Base-by-base conservation (phyloP, 2,329 filamentous ascomycete genomes). In the Trichoderma cornu-damae region DNA sequence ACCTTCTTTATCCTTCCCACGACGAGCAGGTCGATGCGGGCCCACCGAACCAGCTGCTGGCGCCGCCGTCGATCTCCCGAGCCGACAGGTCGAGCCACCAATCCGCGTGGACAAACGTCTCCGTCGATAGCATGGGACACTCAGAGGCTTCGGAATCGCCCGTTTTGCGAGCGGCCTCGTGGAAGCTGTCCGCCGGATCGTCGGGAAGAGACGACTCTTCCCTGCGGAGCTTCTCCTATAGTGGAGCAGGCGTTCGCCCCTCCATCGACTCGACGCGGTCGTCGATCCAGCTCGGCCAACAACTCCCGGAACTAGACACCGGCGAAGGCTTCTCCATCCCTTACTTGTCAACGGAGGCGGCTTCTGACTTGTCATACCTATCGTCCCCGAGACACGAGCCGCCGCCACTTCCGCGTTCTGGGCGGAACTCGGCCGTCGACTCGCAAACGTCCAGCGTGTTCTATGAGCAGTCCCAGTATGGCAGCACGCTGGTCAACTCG, bases 71-170 rank as follows among this genome's bases (percentile, higher is more conserved):
- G 64, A 74, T 49, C 66, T 74, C 51, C 68, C 75, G 40, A 68
- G 71, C 59, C 73, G 67, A 82, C 59, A 74, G 81, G 35, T 69
- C 71, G 18, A 84, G 81, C 61, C 79, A 82, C 48, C 77, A 79
- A 54, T 83, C 81, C 1, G 72, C 75, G n/a, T 85, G 82, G 82
- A 84, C 82, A 24, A 81, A 85, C 64, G 78, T 80, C 59, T 82
- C 81, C 0, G 71, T 84, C 8, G 79, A 80, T 14, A 83, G 79
- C 58, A 74, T 72, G 18, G 78, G 80, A 59, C 62, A 61, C n/a
- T 70, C 70, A 11, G 68, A 70, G 38, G 60, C 53, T 8, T 61
- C 63, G 14, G 65, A 62, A 46, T 70, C 70, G 6, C 65, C 69
- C 14, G 66, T 62, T 24, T 61, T 69, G 53, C 67, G 65, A n/a